Base-by-base conservation (phyloP, 2,329 filamentous ascomycete species). In the Bipolaris zeicola region DNA sequence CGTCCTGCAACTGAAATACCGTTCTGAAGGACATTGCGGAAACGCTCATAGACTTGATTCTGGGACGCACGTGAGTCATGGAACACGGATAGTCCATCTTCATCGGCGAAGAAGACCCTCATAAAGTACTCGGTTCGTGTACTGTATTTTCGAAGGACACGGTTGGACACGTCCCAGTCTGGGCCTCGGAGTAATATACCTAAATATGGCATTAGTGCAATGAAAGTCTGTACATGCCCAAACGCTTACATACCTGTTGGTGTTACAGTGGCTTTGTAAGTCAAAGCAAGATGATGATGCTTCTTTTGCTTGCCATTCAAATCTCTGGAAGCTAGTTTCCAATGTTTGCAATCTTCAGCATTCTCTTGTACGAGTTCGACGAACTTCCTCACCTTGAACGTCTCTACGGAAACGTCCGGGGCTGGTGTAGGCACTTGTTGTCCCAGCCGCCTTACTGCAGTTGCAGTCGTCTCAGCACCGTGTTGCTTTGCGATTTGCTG, bases 21-120 rank as follows among this genome's bases (percentile, higher is more conserved):
- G 0, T 79, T 67, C 2, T 77, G 71, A 7, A 95, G 78, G 0
- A 91, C 76, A 0, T 69, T 60, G 50, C 83, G 83, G 72, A 92
- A 93, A 0, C 70, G 84, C 0, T 71, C 64, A 45, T 71, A 75
- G 5, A 74, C 62, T 1, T 60, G 49, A 2, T 65, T 61, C 26
- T 73, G 68, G 1, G 66, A 70, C 20, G 65, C 62, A 34, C 61
- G 55, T 8, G 82, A 71, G 55, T 87, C 87, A 69, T 85, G 87
- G 16, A 78, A 80, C 0, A 95, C 69, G 16, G 84, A 82, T 22
- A 86, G 80, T 0, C 88, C 88, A 65, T 90, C 84, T 69, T 96
- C 91, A 44, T 95, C 91, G 28, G 82, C 82, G 64, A 95, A 92
- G 6, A 86, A 82, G 0, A 93, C 89, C 0, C 91, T 83, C 53